Evolutionary conservation across 140 eudicot genomes (phyloP), one percentile per base, ranked within the genome.

Genomic region (Oenanthe javanica): DNA sequence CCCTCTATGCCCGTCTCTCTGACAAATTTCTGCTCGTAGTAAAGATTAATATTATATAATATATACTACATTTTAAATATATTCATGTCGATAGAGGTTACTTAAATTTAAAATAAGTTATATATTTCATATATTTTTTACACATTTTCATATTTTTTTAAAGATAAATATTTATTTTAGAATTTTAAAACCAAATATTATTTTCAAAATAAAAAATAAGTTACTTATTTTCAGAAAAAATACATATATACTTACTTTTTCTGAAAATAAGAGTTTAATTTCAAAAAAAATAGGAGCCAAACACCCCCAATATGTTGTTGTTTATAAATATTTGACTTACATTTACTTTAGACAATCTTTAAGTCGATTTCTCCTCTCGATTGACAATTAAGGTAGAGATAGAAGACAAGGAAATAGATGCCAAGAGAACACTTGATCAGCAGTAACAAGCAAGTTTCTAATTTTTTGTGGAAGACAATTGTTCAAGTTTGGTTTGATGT

Each of bases 381-480:
- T 23, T 46, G 10, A 4, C 61, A 75, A 2, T 7, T 47, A 23
- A 42, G n/a, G 14, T 9, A 23, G 40, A 38, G 12, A 70, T 48
- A 5, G 36, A 14, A 7, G 36, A 8, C 5, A 36, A 72, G 27
- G 13, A 75, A 21, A 25, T 7, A 43, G 36, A 73, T 73, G 78
- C 78, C 78, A 23, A 12, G 43, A 46, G 45, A 12, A 48, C 79
- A 48, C 43, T 75, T 15, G 15, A 48, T 75, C 61, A 75, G 59
- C 48, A 75, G 59, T 75, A 75, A 75, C 51, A 75, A 75, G 61
- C 40, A 47, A 49, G 79, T 36, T 36, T 67, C 45, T 2, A 25
- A 0, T 45, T 48, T 75, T 74, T 23, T 48, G 79, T 75, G 63
- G 63, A 49, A 25, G 79, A 75, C 79, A 48, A 31, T 31, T 31